These are phyloP conservation scores for Kodamaea sp. DNA, from an alignment of 1,139 yeast genomes.

Conservation along the genomic window DNA sequence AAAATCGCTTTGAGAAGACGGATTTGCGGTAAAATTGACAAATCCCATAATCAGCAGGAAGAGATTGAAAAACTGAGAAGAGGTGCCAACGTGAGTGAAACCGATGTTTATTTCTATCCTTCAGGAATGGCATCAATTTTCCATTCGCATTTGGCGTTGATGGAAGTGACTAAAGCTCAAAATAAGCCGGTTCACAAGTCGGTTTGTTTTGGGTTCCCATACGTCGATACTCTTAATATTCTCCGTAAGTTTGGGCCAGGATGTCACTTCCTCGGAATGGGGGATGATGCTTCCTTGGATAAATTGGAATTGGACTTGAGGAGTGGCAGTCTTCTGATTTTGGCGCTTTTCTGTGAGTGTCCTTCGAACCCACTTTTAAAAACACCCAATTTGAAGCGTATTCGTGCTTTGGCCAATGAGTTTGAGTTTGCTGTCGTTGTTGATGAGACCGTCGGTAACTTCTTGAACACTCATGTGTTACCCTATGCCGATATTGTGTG, in stretches of 20 bases:
- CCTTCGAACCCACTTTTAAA: conserved; percentile 89
- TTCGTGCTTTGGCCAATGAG: conserved; percentile 62
- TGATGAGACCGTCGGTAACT: conserved; percentile 93
- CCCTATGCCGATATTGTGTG: conserved; percentile 84
- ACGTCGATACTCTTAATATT: conserved; percentile 86
- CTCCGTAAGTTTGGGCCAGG: conserved; percentile 88
- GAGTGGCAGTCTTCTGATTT: conserved; percentile 58
- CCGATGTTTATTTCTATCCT: conserved; percentile 80
- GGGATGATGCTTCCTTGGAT: conserved; percentile 69
- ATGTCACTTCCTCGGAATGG: conserved; percentile 76
- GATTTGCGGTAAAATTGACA: conserved; percentile 65
- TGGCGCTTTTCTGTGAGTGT: conserved; percentile 82
- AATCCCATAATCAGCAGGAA: conserved; percentile 32
- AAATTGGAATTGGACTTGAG: conserved; percentile 60
- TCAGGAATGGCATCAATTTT: conserved; percentile 93
- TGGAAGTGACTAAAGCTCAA: conserved; percentile 27
- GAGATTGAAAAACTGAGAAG: conserved; percentile 31
- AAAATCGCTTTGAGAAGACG: conserved; percentile 70
- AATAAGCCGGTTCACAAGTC: conserved; percentile 50
- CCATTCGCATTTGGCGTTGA: conserved; percentile 68
- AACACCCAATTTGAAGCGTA: conserved; percentile 69
- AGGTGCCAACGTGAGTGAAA: conserved; percentile 39
- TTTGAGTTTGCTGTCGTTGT: conserved; percentile 75
- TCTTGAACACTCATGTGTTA: conserved; percentile 75
- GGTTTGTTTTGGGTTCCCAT: conserved; percentile 93